Evolutionary conservation across 352 stramenopile species (phyloP).

Genomic region (Globisporangium cylindrosporum): DNA sequence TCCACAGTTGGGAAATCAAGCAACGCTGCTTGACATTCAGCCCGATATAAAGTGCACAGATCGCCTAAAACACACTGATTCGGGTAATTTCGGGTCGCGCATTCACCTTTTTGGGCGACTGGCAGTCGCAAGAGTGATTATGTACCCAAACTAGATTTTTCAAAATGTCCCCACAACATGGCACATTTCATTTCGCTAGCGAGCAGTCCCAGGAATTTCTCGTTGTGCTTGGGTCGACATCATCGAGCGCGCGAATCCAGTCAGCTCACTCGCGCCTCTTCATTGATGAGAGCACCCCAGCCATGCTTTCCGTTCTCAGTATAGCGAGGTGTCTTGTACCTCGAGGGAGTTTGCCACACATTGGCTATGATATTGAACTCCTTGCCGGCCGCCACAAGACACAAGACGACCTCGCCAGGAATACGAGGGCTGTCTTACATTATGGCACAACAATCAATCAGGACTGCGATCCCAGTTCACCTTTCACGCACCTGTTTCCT

Average conservation of each 20-base stretch:
- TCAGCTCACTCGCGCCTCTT: not conserved
- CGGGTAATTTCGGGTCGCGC: not conserved
- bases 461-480: not conserved
- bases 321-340: not conserved
- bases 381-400: not conserved
- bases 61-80: not conserved
- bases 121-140: not conserved
- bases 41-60: not conserved
- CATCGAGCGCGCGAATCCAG: not conserved
- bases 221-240: not conserved
- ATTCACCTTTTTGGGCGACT: not conserved
- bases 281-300: not conserved
- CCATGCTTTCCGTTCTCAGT: not conserved
- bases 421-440: not conserved
- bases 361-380: not conserved
- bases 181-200: not conserved
- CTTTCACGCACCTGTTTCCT: not conserved
- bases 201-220: not conserved
- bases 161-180: not conserved
- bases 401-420: not conserved
- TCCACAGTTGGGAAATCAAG: not conserved
- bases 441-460: not conserved
- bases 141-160: constrained; percentile 10
- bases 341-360: no score
- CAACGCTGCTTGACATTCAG: not conserved